These are phyloP conservation scores for Erodium moschatum DNA, from an alignment of 441 rosid species.

Conservation along the genomic window DNA sequence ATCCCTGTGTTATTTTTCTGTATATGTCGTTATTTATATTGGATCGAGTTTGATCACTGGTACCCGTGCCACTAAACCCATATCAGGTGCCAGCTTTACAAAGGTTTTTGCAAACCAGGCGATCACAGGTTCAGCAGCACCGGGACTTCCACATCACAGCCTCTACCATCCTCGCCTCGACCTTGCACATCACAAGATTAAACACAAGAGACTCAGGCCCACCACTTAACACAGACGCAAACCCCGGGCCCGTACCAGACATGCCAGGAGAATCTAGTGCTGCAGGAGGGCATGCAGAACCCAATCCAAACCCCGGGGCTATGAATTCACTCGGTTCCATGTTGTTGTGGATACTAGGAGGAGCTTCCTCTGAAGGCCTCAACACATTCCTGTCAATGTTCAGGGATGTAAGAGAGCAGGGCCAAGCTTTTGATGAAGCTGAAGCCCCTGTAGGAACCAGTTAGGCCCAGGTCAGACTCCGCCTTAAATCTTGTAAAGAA, in stretches of 20 bases:
- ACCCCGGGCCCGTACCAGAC: slow-evolving; percentile 37
- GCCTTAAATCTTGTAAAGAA: slow-evolving; percentile 4
- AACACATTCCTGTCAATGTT: slow-evolving; percentile 82
- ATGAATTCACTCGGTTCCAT: slow-evolving; percentile 80
- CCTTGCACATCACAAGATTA: slow-evolving; percentile 78
- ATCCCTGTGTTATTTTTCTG: too few species aligned
- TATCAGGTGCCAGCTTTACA: slow-evolving; percentile 81
- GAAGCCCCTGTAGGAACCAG: slow-evolving; percentile 3
- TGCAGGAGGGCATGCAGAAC: slow-evolving; percentile 29
- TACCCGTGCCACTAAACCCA: background rate
- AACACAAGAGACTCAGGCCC: slow-evolving; percentile 48
- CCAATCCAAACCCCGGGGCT: slow-evolving; percentile 44
- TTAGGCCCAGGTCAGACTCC: background rate
- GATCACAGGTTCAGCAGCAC: slow-evolving; percentile 71
- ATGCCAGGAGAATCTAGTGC: slow-evolving; percentile 28
- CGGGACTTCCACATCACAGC: slow-evolving; percentile 92
- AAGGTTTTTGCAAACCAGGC: slow-evolving; percentile 66
- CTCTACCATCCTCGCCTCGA: slow-evolving; percentile 87
- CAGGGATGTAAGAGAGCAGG: slow-evolving; percentile 81
- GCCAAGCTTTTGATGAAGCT: slow-evolving; percentile 35
- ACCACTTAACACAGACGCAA: slow-evolving; percentile 28
- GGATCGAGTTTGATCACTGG: background rate
- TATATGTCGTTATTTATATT: too few species aligned
- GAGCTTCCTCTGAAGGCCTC: slow-evolving; percentile 76
- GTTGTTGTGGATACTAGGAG: slow-evolving; percentile 81